These are phyloP conservation scores for Flagelloscypha sp. DNA, from an alignment of 768 basidiomycete genomes.

Conservation along the genomic window DNA sequence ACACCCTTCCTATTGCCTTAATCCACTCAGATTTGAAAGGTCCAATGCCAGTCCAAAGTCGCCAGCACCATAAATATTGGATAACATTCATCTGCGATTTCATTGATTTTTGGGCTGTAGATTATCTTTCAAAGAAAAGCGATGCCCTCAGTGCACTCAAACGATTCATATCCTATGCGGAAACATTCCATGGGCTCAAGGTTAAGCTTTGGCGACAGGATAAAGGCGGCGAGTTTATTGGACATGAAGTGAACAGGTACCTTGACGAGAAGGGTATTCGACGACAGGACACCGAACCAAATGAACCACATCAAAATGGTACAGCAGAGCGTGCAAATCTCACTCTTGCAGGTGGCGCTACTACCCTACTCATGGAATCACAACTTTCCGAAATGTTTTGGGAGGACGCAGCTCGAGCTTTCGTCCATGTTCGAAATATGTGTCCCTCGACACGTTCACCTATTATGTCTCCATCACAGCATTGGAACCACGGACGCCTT, in stretches of 20 bases:
- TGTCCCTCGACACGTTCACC: slow-evolving; percentile 13
- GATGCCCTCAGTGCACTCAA: slow-evolving; percentile 21
- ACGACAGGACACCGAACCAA: slow-evolving; percentile 14
- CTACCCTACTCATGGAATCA: slow-evolving; percentile 20
- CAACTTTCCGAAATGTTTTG: slow-evolving; percentile 16
- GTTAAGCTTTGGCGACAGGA: slow-evolving; percentile 22
- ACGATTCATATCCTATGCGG: slow-evolving; percentile 24
- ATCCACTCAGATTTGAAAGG: slow-evolving; percentile 24
- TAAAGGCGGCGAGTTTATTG: slow-evolving; percentile 29
- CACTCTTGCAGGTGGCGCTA: slow-evolving; percentile 23
- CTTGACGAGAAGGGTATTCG: slow-evolving; percentile 17
- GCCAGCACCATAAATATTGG: slow-evolving; percentile 20
- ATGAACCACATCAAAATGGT: slow-evolving; percentile 34
- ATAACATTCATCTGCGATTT: slow-evolving; percentile 22
- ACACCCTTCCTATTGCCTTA: slow-evolving; percentile 10
- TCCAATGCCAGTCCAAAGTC: slow-evolving; percentile 15
- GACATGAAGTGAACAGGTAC: slow-evolving; percentile 14
- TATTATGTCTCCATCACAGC: slow-evolving; percentile 17
- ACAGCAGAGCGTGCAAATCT: slow-evolving; percentile 31
- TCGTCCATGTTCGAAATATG: slow-evolving; percentile 17
- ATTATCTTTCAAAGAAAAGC: slow-evolving; percentile 17
- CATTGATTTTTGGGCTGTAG: slow-evolving; percentile 12
- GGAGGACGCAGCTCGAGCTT: slow-evolving; percentile 13
- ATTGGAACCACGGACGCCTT: slow-evolving; percentile 13
- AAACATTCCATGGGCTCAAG: slow-evolving; percentile 18